A percentile compares a stretch with the other conserved stretches of the same genome.
These are phyloP conservation scores for Lasiodiplodia hormozganensis DNA, from an alignment of 2,329 filamentous ascomycete species.

Conservation along the genomic window DNA sequence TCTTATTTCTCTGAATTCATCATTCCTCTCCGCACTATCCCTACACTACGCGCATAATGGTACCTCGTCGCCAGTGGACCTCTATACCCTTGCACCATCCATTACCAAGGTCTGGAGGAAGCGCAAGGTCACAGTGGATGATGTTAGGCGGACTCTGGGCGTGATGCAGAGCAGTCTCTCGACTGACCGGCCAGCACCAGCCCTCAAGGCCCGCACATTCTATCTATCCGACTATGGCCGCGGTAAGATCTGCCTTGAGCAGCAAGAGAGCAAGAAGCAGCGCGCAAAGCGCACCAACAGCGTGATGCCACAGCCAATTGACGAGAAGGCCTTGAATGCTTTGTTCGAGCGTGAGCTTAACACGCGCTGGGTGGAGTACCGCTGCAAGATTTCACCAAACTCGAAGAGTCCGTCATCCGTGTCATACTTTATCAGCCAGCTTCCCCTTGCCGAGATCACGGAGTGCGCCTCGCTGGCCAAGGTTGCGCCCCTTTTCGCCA, in stretches of 20 bases:
- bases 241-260: conserved; percentile 52
- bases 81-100: conserved; percentile 48
- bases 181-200: conserved; percentile 1
- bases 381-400: conserved; percentile 54
- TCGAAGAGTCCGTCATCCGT: conserved; percentile 32
- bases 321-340: conserved; percentile 57
- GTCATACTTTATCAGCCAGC: conserved; percentile 65
- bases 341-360: conserved; percentile 59
- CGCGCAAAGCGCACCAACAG: conserved; percentile 31
- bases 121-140: conserved; percentile 53
- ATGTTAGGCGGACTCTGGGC: conserved; percentile 55
- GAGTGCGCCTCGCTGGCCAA: conserved; percentile 60
- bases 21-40: conserved; percentile 58
- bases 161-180: conserved; percentile 38
- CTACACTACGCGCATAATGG: conserved; percentile 59
- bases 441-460: conserved; percentile 64
- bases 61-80: conserved; percentile 51
- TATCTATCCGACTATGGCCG: conserved; percentile 52
- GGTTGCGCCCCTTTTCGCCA: conserved; percentile 65
- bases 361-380: conserved; percentile 53
- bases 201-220: conserved; percentile 41
- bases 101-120: conserved; percentile 55
- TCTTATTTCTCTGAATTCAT: conserved; percentile 53
- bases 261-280: conserved; percentile 41
- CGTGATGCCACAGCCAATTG: conserved; percentile 41